Conservation (phyloP, 2,329 filamentous ascomycete genomes). For the Setomelanomma holmii region DNA sequence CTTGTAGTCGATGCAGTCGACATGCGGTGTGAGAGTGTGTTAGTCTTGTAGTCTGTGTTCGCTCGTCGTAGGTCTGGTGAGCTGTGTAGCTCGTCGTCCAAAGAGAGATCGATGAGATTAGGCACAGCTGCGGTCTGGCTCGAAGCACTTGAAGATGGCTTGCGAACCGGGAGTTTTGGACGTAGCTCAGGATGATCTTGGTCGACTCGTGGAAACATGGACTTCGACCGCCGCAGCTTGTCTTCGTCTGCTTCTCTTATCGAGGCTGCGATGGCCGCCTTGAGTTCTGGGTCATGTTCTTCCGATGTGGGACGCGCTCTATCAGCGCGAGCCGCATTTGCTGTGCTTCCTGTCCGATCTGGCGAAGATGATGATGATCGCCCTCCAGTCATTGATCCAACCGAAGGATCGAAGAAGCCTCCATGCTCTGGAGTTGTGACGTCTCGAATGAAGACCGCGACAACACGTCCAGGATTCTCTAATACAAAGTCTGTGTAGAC, state of each 20-base stretch:
- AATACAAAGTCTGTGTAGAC: constrained; percentile 94
- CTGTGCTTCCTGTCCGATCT: constrained; percentile 14
- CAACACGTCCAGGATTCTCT: constrained; percentile 80
- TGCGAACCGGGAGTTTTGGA: constrained; percentile 48
- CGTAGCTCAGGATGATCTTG: constrained; percentile 43
- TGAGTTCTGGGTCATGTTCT: constrained; percentile 57
- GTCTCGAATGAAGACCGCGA: constrained; percentile 92
- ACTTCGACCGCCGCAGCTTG: constrained; percentile 40
- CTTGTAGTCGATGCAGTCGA: constrained; percentile 26
- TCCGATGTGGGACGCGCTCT: constrained; percentile 33
- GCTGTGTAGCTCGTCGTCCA: constrained; percentile 47
- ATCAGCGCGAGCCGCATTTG: constrained; percentile 13
- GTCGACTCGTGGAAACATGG: constrained; percentile 43
- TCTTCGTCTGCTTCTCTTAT: constrained; percentile 55
- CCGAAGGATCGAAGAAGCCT: constrained; percentile 78
- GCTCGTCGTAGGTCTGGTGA: constrained; percentile 27
- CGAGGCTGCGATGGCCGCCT: constrained; percentile 57
- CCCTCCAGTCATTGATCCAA: constrained; percentile 46
- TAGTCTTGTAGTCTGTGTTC: constrained; percentile 34
- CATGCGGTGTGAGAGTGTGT: constrained; percentile 18
- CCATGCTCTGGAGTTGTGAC: constrained; percentile 80
- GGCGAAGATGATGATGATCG: constrained; percentile 30
- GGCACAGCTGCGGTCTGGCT: constrained; percentile 35
- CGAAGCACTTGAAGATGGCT: constrained; percentile 17
- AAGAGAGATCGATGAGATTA: constrained; percentile 57